Base-by-base conservation (phyloP, 129 eudicot species). In the Pulicaria dysenterica region DNA sequence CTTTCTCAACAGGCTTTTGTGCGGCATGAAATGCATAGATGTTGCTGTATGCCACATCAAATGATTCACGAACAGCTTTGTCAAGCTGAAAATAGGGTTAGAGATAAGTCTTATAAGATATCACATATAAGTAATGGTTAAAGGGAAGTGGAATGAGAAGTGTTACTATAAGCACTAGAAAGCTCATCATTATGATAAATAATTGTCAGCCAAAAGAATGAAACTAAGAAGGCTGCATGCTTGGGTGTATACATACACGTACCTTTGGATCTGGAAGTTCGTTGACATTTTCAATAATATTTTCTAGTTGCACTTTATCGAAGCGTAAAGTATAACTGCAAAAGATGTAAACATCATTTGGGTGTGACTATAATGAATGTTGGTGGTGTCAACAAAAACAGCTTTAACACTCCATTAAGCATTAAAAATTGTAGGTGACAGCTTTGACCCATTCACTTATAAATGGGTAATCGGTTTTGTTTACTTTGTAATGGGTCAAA, bases 11-110 rank as follows among this genome's bases (percentile, higher is more conserved):
- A 40, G 99, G 90, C 84, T 88, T 95, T 81, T 95, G 99, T 10
- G 97, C 97, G 63, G 96, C 97, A 68, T 95, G 99, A 82, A 95
- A 95, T 73, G 99, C 99, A 77, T 88, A 91, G 41, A 95, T 95
- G 77, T 95, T 95, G 77, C 77, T 68, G 81, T 95, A 95, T 40
- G 99, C 99, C 82, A 95, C 96, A 88, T 95, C 99, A 82, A 95
- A 95, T 58, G 99, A 96, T 77, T 95, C 94, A 79, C 83, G 88
- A 70, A 95, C 92, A 73, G 79, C 72, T 66, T 91, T 84, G 75
- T 95, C 97, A 78, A 95, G 97, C 99, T 95, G 85, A 84, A 84
- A 39, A 68, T 13, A 59, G 5, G 47, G 66, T 15, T 46, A 70
- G 68, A 55, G 36, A 79, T 17, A 58, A 64, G 69, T 3, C 50